Evolutionary conservation across 805 yeast genomes (phyloP), one percentile per base, ranked within the genome.

Genomic region (Yarrowia hollandica): DNA sequence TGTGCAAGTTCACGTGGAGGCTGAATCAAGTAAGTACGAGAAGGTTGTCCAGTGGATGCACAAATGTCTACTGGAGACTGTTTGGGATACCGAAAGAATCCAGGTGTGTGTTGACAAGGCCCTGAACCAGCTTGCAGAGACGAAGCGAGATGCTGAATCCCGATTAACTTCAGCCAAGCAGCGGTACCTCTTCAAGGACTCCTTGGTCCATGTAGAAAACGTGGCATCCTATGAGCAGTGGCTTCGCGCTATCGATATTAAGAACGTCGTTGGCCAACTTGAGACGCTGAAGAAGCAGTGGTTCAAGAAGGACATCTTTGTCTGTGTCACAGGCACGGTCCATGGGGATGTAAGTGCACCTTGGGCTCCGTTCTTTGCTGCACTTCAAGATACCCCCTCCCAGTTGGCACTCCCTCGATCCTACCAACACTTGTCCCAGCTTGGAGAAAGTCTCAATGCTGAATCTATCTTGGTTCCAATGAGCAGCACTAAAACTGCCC

Each of bases 401-500:
- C 15, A 34, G 15, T 8, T 52, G 55, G 18, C 46, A 60, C n/a
- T 42, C 11, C 65, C 74, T 14, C 77, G 82, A 15, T 75, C 88
- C 3, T 70, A 74, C 50, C 73, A 78, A 5, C 80, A 80, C 39
- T 74, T 80, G 35, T 82, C 94, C 1, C 73, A 74, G 1, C 66
- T 79, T 4, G 96, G 96, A 35, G 62, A 66, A 18, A 60, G 67
- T 0, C 82, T 88, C 42, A 69, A 79, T 2, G 69, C 74, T 2
- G 76, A 78, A 38, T 92, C 94, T 0, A 76, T 73, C 62, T 74
- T 92, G 38, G 78, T 86, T 1, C 78, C 88, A 0, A 82, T 90
- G 1, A 91, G 97, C 4, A 90, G 94, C 0, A 84, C 95, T 0
- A 96, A 90, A 63, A 85, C 96, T 0, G 79, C 92, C 4, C 87